phyloP scores from a whole-genome alignment of 306 rosid species.

The Astragalus membranaceus region DNA sequence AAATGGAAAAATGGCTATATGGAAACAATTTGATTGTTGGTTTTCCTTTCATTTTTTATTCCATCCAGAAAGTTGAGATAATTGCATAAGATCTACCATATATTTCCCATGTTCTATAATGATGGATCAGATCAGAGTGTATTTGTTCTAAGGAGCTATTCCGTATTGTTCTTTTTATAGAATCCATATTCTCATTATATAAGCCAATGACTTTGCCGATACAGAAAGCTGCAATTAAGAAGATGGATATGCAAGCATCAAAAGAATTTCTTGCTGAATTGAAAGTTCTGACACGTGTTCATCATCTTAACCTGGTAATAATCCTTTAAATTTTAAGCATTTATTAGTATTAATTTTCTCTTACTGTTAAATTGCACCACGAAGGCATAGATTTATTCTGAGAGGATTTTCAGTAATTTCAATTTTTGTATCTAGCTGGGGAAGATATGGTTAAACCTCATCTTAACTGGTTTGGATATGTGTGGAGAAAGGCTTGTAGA shows the following conservation, averaged over 20 bases:
- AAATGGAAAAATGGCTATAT: not conserved
- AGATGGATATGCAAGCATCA: constrained; percentile 96
- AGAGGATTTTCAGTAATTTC: not conserved
- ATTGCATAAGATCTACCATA: not conserved
- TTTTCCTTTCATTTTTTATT: not conserved
- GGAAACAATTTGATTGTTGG: not conserved
- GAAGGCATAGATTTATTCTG: not conserved
- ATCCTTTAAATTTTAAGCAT: not conserved
- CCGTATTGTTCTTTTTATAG: not conserved
- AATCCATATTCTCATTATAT: constrained; percentile 18
- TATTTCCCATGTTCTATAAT: not conserved
- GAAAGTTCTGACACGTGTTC: constrained; percentile 82
- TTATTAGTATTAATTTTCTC: not conserved
- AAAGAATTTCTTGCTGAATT: constrained; percentile 89
- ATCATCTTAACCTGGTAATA: constrained; percentile 89
- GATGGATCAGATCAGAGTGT: not conserved
- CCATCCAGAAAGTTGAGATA: not conserved
- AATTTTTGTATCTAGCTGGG: not conserved
- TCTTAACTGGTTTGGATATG: not conserved
- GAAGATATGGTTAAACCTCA: not conserved
- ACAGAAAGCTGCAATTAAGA: constrained; percentile 96
- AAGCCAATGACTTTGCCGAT: constrained; percentile 9
- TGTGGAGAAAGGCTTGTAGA: not conserved
- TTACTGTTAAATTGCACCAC: not conserved
- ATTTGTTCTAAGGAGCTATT: not conserved